Evolutionary conservation across 1,284 basidiomycete genomes (phyloP), one percentile per base, ranked within the genome.

Genomic region (Marasmius sp.): DNA sequence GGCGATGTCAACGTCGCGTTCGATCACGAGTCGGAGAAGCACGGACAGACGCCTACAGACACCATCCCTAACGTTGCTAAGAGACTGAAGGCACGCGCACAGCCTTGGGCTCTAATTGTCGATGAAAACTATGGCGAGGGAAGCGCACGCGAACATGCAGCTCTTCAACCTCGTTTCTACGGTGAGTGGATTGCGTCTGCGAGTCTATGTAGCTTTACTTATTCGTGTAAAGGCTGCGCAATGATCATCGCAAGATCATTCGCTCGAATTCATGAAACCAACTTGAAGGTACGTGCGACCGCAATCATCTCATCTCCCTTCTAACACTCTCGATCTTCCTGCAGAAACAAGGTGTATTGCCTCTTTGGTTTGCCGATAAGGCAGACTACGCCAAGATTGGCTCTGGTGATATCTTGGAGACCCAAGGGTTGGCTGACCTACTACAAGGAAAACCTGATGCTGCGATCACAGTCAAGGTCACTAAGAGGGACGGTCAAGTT

Each of bases 91-190:
- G 81, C 86, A 22, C 83, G 90, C 60, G 80, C 82, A 33, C 90
- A 95, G 75, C 92, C 94, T 0, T 99, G 97, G 96, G 92, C 96
- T 69, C 79, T 99, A 54, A 82, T 99, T 38, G 96, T 97, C 1
- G 97, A 99, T 73, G 93, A 96, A 12, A 96, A 96, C 73, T 97
- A 99, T 73, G 97, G 97, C 5, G 97, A 99, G 75, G 97, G 97
- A 20, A 95, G 93, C 66, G 95, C 95, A n/a, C 87, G 97, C 63
- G 97, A 99, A 77, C 97, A 99, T 75, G 97, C 97, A 38, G 95
- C 96, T 14, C 82, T 99, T 38, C 97, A 99, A 74, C 97, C 97
- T 54, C 87, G 97, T 14, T 97, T 97, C 81, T 97, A 97, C 71
- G 94, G 93, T 84, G 75, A 70, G 16, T 18, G 9, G 1, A 9